Evolutionary conservation across 2,329 filamentous ascomycete species (phyloP), one percentile per base, ranked within the genome.

Genomic region (Pseudogymnoascus sp.): DNA sequence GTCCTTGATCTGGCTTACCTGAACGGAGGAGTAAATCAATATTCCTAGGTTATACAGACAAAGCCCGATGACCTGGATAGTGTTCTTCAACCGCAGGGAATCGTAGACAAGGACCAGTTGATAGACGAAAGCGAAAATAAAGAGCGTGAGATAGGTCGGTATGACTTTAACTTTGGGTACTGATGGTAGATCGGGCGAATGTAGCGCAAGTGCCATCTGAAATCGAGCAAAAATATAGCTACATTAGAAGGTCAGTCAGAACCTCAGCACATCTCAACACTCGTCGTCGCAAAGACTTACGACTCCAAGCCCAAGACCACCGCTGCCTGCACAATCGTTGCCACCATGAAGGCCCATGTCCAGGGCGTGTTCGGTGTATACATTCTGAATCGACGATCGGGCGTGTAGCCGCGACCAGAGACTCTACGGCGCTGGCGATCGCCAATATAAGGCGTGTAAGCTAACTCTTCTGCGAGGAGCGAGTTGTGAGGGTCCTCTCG

Each of bases 41-140:
- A 99, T 85, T 41, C 91, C 93, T 33, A 94, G 76, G 75, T 99
- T 97, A 78, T 94, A 94, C 63, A 95, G 79, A 77, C 93, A 96
- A 30, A 99, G 82, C 49, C 94, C 94, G 69, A 99, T 97, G 73
- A 97, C 83, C 75, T 99, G 94, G 80, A 99, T 99, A 9, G 94
- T 99, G 78, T 99, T 99, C 76, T 97, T 97, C 72, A 93, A 81
- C 66, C 92, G 87, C 63, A 99, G 81, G 14, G 93, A 94, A 79
- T 99, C 94, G 83, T 92, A 97, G 11, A 94, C 90, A 61, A 99
- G 81, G 28, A 95, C 79, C 33, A 97, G 78, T 72, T 96, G 87
- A 77, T 97, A 99, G 63, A 99, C 76, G 77, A 96, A 97, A 65
- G 91, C 94, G 75, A 99, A 97, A 74, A 97, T 96, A 80, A 97